Evolutionary conservation across 177 flowering plant genomes (phyloP), one percentile per base, ranked within the genome.

Genomic region (Vitis hybrid): DNA sequence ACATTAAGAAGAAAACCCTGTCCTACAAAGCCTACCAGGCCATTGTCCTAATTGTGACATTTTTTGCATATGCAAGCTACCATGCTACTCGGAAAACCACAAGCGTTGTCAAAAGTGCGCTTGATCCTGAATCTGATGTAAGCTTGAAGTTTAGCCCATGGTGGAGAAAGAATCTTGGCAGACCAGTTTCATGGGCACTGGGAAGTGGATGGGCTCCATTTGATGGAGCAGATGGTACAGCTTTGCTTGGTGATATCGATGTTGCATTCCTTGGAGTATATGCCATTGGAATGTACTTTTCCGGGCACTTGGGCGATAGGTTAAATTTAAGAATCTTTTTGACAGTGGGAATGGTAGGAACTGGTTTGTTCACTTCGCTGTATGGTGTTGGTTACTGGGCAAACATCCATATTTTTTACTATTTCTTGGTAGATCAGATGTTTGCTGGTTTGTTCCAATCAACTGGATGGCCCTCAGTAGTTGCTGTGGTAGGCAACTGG

Each of bases 391-490:
- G 93, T 11, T 94, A 89, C 61, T 94, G 94, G 94, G 84, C 81
- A 14, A 88, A 86, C 70, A 75, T 91, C 16, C 98, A 93, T 68
- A 77, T 27, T 11, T 93, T 86, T 56, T 84, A 76, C 68, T 92
- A 89, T 80, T 93, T 76, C 60, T 75, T 92, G 66, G 51, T 81
- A 2, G 72, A 82, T 51, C 98, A 94, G 75, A 90, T 90, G 93
- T n/a, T 89, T 24, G 96, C 97, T 16, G 98, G 98, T 21, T 73
- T 92, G 73, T 87, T 88, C 67, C 97, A 94, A 70, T 88, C 98
- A 6, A 92, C 97, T 9, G 96, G 98, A 18, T 94, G 98, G 97
- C 97, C 98, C 50, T 92, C 98, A 1, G 98, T 94, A 13, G 89
- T 89, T 40, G 97, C 97, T 15, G 94, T 94, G 2, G 89, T 94